Conservation (phyloP, 2,329 filamentous ascomycete genomes). For the Claviceps maximensis region DNA sequence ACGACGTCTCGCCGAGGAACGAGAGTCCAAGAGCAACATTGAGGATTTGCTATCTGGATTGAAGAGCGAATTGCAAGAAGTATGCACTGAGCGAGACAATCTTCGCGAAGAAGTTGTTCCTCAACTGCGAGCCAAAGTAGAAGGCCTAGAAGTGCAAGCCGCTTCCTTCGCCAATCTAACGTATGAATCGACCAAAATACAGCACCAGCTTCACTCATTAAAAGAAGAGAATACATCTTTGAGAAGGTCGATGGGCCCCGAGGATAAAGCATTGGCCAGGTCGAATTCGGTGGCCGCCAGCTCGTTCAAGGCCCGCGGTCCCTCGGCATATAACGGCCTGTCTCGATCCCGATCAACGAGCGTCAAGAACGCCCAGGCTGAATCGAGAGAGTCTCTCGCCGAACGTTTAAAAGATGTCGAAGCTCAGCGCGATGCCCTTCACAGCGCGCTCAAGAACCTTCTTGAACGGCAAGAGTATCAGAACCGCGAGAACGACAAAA, state of each 20-base stretch:
- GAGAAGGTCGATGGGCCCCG: conserved; percentile 22
- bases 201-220: conserved; percentile 68
- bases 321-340: conserved; percentile 28
- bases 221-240: conserved; percentile 53
- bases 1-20: conserved; percentile 71
- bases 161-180: conserved; percentile 58
- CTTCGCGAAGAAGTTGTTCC: conserved; percentile 80
- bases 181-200: conserved; percentile 72
- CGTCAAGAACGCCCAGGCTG: conserved; percentile 34
- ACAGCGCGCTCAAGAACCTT: conserved; percentile 72
- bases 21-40: conserved; percentile 80
- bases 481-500: conserved; percentile 71
- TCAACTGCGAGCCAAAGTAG: conserved; percentile 59
- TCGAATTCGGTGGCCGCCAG: conserved; percentile 55
- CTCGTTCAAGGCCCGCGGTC: conserved; percentile 26
- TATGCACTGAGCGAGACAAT: conserved; percentile 82
- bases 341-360: conserved; percentile 52
- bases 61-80: conserved; percentile 66
- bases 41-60: conserved; percentile 81
- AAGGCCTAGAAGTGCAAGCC: conserved; percentile 64
- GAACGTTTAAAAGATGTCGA: conserved; percentile 87
- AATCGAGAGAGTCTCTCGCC: conserved; percentile 55
- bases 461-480: conserved; percentile 78
- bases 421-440: conserved; percentile 82
- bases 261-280: conserved; percentile 31